A percentile compares a stretch with the other conserved stretches of the same genome.
These are phyloP conservation scores for Cardamine occulta DNA, from an alignment of 345 rosid species.

Conservation along the genomic window DNA sequence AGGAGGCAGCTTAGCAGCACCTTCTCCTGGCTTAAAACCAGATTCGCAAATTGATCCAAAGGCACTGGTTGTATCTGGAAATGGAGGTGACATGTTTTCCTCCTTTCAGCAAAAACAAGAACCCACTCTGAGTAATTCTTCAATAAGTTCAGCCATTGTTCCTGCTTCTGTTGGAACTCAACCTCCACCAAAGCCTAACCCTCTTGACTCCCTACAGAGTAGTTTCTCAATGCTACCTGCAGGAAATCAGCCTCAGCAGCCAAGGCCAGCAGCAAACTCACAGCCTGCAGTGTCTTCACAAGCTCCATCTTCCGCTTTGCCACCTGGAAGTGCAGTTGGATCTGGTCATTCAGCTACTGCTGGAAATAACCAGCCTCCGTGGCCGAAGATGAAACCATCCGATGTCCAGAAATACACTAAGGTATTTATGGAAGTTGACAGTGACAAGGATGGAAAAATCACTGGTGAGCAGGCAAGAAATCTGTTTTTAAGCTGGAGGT, in stretches of 20 bases:
- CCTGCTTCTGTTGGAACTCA: slow-evolving; percentile 59
- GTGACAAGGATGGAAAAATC: slow-evolving; percentile 93
- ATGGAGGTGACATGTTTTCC: slow-evolving; percentile 69
- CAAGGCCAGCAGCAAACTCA: slow-evolving; percentile 52
- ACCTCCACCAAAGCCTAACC: slow-evolving; percentile 58
- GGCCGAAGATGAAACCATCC: slow-evolving; percentile 93
- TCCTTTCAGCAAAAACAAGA: slow-evolving; percentile 55
- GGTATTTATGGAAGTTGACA: slow-evolving; percentile 94
- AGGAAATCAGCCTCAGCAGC: slow-evolving; percentile 58
- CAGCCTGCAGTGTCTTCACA: slow-evolving; percentile 62
- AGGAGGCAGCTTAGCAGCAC: slow-evolving; percentile 48
- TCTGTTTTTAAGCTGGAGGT: slow-evolving; percentile 94
- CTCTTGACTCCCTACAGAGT: slow-evolving; percentile 76
- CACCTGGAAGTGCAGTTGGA: slow-evolving; percentile 62
- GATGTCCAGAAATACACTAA: slow-evolving; percentile 90
- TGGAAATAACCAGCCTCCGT: slow-evolving; percentile 57
- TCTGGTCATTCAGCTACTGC: slow-evolving; percentile 55
- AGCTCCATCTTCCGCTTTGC: slow-evolving; percentile 52
- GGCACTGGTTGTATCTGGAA: slow-evolving; percentile 63
- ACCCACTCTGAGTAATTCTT: slow-evolving; percentile 52
- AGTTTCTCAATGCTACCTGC: slow-evolving; percentile 64
- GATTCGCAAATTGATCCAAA: slow-evolving; percentile 57
- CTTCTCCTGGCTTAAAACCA: slow-evolving; percentile 48
- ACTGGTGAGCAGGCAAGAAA: slow-evolving; percentile 94
- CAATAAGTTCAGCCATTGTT: slow-evolving; percentile 52